Evolutionary conservation across 2,329 filamentous ascomycete species (phyloP), one percentile per base, ranked within the genome.

Genomic region (Neonectria hederae): DNA sequence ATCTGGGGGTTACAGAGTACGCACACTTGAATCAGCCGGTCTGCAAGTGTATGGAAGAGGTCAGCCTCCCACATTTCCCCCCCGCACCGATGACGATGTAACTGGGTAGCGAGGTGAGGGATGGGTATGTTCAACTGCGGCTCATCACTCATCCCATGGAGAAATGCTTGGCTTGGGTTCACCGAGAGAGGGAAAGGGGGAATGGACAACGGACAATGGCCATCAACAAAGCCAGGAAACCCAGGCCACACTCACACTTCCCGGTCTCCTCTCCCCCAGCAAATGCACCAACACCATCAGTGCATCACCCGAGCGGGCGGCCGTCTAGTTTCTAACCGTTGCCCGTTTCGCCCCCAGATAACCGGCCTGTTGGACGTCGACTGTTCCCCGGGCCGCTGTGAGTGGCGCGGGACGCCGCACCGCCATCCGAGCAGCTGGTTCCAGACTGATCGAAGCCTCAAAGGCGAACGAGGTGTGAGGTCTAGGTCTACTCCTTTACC

Each of bases 401-500:
- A 69, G 62, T 63, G 59, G 65, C 38, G 49, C 62, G 62, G 62
- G 43, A 59, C 35, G 32, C 19, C 24, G 22, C 40, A 46, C 58
- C 60, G 59, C 22, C 46, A 54, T 30, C 65, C 67, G 62, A 21
- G 10, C 22, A 28, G 21, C n/a, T 52, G 30, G 32, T 14, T 28
- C 30, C 21, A 19, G 21, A 42, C 42, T 49, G 22, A 42, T n/a
- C 10, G 21, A 43, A 38, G 38, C 19, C 53, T 52, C 58, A 59
- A 63, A 59, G 55, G 54, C 61, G 59, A 58, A 30, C 49, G 55
- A 68, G 58, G 46, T 65, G 56, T 63, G 59, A 49, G 49, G 21
- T 30, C 54, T 57, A 52, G 52, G 54, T 30, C 43, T 55, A 45
- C 40, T 49, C 26, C 51, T 43, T 63, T 57, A 49, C 63, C 53